These are phyloP conservation scores for Rhododendron simsii DNA, from an alignment of 148 eudicot species.

Conservation along the genomic window DNA sequence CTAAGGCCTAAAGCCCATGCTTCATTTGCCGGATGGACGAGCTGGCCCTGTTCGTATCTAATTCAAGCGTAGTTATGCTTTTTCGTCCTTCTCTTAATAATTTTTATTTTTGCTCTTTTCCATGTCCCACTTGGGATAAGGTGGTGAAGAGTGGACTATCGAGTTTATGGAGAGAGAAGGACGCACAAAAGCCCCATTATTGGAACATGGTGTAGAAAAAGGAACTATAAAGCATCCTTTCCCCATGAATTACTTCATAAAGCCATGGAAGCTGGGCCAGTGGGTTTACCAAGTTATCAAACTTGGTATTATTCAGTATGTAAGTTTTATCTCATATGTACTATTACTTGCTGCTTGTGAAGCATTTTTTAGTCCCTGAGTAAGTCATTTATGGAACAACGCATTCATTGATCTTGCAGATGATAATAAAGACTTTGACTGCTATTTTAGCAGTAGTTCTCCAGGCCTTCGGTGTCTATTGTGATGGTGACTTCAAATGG, in stretches of 20 bases:
- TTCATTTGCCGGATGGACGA: background rate
- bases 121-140: slow-evolving; percentile 31
- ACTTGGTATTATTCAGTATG: slow-evolving; percentile 96
- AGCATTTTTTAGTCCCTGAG: slow-evolving; percentile 2
- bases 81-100: background rate
- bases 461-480: slow-evolving; percentile 77
- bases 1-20: background rate
- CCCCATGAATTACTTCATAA: slow-evolving; percentile 74
- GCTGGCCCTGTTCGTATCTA: background rate
- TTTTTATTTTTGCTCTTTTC: slow-evolving; percentile 3
- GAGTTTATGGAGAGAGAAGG: slow-evolving; percentile 94
- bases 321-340: slow-evolving; percentile 39
- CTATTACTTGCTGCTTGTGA: slow-evolving; percentile 11
- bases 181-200: slow-evolving; percentile 64
- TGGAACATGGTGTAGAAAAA: slow-evolving; percentile 69
- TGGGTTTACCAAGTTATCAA: slow-evolving; percentile 95
- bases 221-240: slow-evolving; percentile 84
- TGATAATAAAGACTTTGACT: slow-evolving; percentile 91
- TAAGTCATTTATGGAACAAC: slow-evolving; percentile 9
- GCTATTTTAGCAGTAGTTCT: slow-evolving; percentile 87
- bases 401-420: slow-evolving; percentile 39
- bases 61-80: background rate
- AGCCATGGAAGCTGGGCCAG: slow-evolving; percentile 83
- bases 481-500: slow-evolving; percentile 96
- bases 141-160: slow-evolving; percentile 91